Evolutionary conservation across 768 basidiomycete genomes (phyloP), one percentile per base, ranked within the genome.

Genomic region (Collybia sordida): DNA sequence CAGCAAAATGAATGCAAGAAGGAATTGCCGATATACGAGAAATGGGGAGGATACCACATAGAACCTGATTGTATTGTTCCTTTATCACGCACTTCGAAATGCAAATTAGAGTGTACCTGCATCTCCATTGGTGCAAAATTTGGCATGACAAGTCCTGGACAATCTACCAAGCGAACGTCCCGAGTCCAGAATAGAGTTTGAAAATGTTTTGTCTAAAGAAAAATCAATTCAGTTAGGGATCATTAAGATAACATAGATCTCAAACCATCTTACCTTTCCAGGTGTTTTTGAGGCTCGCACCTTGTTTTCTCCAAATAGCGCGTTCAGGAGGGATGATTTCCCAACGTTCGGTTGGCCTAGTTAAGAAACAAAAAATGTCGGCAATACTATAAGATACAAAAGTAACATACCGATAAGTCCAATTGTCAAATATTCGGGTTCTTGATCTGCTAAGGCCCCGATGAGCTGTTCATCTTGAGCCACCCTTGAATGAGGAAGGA

Each of bases 341-440:
- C 96, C 96, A 35, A 96, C 93, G 64, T 98, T 98, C 12, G 95
- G 95, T 62, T 96, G 93, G 28, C 93, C 92, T 87, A 62, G 19
- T 18, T 23, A 23, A 12, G n/a, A 17, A 35, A 19, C 1, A 25
- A 42, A 37, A 27, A 19, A 35, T 40, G 45, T 21, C 37, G n/a
- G 49, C 19, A 31, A 3, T 45, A 5, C 51, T 19, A 24, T 19
- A 19, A 39, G 3, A 37, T 38, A 35, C 0, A 22, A 24, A 11
- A 42, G 35, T 11, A 22, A 50, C 67, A 17, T 60, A 81, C 91
- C 93, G 49, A 95, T 87, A 41, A 94, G 66, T 5, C 93, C 93
- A 45, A 95, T 75, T 1, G 92, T 95, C 37, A 95, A 65, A 58
- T 80, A 77, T 25, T 82, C 79, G 7, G 79, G 77, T 57, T 82